Evolutionary conservation across 371 early-diverging fungal genomes (phyloP), one percentile per base, ranked within the genome.

Genomic region (Batkoa obscura): DNA sequence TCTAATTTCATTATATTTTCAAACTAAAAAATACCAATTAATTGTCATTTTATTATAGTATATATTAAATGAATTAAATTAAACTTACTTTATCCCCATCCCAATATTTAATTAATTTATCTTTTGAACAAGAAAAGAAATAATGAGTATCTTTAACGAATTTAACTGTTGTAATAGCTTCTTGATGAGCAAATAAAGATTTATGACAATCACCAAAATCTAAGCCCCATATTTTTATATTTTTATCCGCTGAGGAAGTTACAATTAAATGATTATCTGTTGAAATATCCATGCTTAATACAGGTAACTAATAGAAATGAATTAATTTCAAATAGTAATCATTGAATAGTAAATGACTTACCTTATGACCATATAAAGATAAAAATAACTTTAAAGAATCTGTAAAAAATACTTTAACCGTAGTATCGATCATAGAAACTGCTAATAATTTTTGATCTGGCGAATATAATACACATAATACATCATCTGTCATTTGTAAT

Each of bases 181-280:
- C 96, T 63, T 86, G 81, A 74, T 95, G 96, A 2, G 93, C 95
- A 65, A 88, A 79, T 48, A 95, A 60, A 41, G 89, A 88, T 62
- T 84, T 81, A 67, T 92, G 97, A 64, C 97, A 97, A 72, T 97
- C 97, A 62, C 97, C 97, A 66, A 95, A 97, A 67, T 97, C 97
- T 60, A 94, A 71, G 48, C 97, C 96, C 96, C 97, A 97, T 31
- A 97, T 68, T 67, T 94, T 95, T 54, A 95, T 79, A 55, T 89
- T 88, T 73, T 96, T 96, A 74, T 97, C 97, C 0, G 93, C 85
- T 2, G 88, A 87, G 17, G 81, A 87, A 0, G 94, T 91, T 32
- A 86, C 84, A 62, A 97, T 75, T 60, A 95, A 65, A 33, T 76
- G 75, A 59, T 76, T 84, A 64, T 95, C 96, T 0, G 88, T 86